These are phyloP conservation scores for Huntiella bhutanensis DNA, from an alignment of 2,329 filamentous ascomycete genomes.

Conservation along the genomic window DNA sequence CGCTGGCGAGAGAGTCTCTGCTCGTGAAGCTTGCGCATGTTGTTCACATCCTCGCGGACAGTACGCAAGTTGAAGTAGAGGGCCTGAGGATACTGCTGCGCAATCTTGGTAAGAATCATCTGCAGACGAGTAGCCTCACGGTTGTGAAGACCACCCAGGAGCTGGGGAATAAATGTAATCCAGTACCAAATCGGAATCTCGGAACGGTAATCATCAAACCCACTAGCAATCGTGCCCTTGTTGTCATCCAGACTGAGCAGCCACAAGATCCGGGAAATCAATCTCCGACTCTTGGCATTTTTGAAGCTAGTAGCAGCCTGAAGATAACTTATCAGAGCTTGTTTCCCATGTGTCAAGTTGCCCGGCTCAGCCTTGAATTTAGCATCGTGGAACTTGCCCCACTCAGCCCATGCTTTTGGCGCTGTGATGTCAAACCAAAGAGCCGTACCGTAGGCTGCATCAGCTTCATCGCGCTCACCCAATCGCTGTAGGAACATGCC, in stretches of 20 bases:
- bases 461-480: constrained; percentile 74
- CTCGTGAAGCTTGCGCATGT: constrained; percentile 12
- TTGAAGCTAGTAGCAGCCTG: constrained; percentile 95
- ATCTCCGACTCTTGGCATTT: constrained; percentile 85
- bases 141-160: constrained; percentile 77
- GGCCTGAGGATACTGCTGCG: constrained; percentile 86
- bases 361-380: constrained; percentile 81
- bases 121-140: constrained; percentile 80
- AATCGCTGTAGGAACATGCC: constrained; percentile 98
- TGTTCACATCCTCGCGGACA: constrained; percentile 76
- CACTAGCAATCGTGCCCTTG: constrained; percentile 61
- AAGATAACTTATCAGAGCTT: constrained; percentile 87
- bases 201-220: constrained; percentile 92
- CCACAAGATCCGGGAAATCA: constrained; percentile 88
- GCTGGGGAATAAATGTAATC: constrained; percentile 96
- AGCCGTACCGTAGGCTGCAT: constrained; percentile 84
- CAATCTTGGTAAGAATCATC: constrained; percentile 75
- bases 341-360: constrained; percentile 67
- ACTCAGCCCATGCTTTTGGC: constrained; percentile 96
- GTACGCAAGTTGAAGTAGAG: constrained; percentile 92
- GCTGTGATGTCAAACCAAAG: constrained; percentile 90
- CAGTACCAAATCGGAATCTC: constrained; percentile 98
- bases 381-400: constrained; percentile 94
- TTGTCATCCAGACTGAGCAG: constrained; percentile 82
- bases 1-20: constrained; percentile 11